Evolutionary conservation across 257 asterid species (phyloP), one percentile per base, ranked within the genome.

Genomic region (Jaltomata sinuosa): DNA sequence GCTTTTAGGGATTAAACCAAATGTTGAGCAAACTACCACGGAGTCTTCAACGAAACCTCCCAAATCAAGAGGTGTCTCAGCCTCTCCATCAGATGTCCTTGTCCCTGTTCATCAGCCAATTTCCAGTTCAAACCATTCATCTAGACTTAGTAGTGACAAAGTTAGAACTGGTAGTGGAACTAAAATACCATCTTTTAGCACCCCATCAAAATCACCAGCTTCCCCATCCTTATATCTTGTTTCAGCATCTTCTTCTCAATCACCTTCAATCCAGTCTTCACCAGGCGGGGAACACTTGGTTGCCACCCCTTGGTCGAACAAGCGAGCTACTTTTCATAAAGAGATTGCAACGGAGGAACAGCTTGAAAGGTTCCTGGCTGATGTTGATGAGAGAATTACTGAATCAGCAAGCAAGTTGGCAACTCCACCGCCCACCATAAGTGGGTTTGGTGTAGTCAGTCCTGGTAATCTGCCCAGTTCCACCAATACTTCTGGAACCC

Each of bases 21-120:
- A 89, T 86, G 89, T 85, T 86, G 94, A 89, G 82, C 86, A 61
- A 65, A 83, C 82, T 74, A 78, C 85, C 2, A 84, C 84, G 50
- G 97, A 92, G 64, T 92, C 98, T 79, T 80, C 91, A 27, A 94
- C 90, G 89, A 92, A 88, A 88, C 95, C 93, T 86, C 97, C 93
- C 50, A 96, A 93, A 87, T 85, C 97, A n/a, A 94, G 86, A 86
- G 80, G 55, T 65, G 84, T 84, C 83, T 67, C 94, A 32, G 87
- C 90, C 84, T 90, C 94, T 83, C 93, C 93, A 27, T 91, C 96
- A 47, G 90, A 89, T 68, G 53, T 32, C 76, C 97, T 96, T 40
- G 93, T 93, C 85, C 99, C 99, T 50, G 90, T 93, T 88, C 99
- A 93, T 89, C 97, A 89, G 82, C 89, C 97, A 83, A 72, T 87